Percentiles rank a stretch among this genome's conserved stretches.
Conservation (phyloP, 2,329 filamentous ascomycete species). For the Periconia macrospinosa region DNA sequence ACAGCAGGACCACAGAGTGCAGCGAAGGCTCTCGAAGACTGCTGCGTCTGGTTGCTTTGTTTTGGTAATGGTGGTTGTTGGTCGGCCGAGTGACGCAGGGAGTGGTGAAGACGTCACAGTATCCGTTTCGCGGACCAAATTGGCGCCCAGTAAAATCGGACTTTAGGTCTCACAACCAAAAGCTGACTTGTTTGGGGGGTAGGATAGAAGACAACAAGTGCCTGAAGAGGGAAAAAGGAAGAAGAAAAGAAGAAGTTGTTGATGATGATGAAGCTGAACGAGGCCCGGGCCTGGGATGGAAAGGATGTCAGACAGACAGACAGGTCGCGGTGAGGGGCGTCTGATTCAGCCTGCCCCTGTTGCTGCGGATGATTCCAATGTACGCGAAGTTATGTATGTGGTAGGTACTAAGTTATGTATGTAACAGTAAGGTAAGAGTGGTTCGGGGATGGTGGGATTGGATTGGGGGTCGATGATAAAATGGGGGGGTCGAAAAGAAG, state of each 20-base stretch:
- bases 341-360: not conserved
- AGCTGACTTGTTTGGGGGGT: not conserved
- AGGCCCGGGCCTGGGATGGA: not conserved
- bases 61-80: not conserved
- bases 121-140: not conserved
- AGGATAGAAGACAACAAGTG: not conserved
- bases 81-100: constrained; percentile 3
- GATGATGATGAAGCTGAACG: not conserved
- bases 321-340: not conserved
- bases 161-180: not conserved
- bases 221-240: not conserved
- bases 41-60: not conserved
- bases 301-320: not conserved
- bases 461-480: not conserved
- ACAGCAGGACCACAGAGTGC: not conserved
- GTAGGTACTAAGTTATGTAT: not conserved
- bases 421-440: not conserved
- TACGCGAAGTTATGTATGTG: not conserved
- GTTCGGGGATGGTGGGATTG: not conserved
- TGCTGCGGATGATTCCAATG: not conserved
- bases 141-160: not conserved
- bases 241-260: not conserved
- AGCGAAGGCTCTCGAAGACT: not conserved
- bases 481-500: no score
- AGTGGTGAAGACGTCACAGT: constrained; percentile 4